Percentiles rank a stretch among this genome's conserved stretches.
Evolutionary conservation across 2,329 filamentous ascomycete genomes (phyloP).

Genomic region (Colletotrichum lentis): DNA sequence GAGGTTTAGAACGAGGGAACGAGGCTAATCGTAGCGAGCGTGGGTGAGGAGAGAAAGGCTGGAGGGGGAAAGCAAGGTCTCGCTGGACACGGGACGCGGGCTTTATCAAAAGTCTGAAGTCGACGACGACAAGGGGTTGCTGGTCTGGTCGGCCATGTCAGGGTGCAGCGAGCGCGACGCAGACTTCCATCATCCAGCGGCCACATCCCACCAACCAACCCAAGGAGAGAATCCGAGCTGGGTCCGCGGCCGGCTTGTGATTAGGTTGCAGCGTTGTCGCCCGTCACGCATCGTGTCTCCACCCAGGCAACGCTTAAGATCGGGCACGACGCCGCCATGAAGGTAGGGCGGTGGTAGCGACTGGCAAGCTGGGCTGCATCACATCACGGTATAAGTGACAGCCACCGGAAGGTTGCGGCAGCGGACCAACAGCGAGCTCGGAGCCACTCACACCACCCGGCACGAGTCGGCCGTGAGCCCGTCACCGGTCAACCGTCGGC

Average conservation of each 20-base stretch:
- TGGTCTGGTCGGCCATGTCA: background rate
- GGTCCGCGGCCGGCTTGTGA: conserved; percentile 15
- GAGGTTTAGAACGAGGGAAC: conserved; percentile 48
- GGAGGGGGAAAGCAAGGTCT: background rate
- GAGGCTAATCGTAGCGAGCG: conserved; percentile 9
- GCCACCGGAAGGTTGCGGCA: background rate
- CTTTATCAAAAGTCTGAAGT: conserved; percentile 15
- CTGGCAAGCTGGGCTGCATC: conserved; percentile 15
- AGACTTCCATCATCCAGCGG: conserved; percentile 15
- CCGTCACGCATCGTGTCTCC: background rate
- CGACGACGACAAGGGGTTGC: background rate
- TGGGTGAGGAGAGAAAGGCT: conserved; percentile 7
- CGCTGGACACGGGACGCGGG: background rate
- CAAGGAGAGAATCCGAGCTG: conserved; percentile 21
- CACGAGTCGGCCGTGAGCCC: background rate
- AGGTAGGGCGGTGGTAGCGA: background rate
- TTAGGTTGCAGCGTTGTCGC: conserved; percentile 13
- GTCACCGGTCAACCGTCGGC: conserved; percentile 15
- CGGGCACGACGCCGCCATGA: conserved; percentile 8
- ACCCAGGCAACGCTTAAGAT: background rate
- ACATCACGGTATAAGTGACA: conserved; percentile 19
- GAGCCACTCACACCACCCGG: conserved; percentile 10
- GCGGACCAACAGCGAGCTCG: conserved; percentile 1
- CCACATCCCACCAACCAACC: conserved; percentile 9
- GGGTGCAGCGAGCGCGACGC: conserved; percentile 2